These are phyloP conservation scores for Panellus pusillus DNA, from an alignment of 768 basidiomycete species.

Conservation along the genomic window DNA sequence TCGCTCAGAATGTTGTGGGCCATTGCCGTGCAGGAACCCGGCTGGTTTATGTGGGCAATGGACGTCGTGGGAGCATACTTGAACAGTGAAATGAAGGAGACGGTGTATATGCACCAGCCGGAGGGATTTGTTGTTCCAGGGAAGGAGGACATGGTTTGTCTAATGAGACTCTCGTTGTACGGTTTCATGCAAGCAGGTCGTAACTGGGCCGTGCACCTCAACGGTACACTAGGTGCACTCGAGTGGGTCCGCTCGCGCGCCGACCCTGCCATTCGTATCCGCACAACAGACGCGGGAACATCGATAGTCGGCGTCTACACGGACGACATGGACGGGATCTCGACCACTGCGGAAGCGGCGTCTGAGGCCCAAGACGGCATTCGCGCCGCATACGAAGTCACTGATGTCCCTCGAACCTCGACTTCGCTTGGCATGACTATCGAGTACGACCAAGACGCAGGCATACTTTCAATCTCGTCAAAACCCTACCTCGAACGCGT, in stretches of 20 bases:
- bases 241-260: neutral
- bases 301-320: neutral
- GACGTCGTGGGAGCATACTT: conserved; percentile 36
- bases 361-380: conserved; percentile 7
- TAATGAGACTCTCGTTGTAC: conserved; percentile 9
- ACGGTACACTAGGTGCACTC: too few species aligned
- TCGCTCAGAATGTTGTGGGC: conserved; percentile 22
- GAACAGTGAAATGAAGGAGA: conserved; percentile 25
- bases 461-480: too few species aligned
- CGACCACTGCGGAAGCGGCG: neutral
- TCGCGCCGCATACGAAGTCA: conserved; percentile 20
- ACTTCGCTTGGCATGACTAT: conserved; percentile 14
- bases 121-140: conserved; percentile 20
- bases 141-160: conserved; percentile 7
- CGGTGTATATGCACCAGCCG: conserved; percentile 37
- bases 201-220: conserved; percentile 6
- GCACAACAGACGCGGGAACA: neutral
- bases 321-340: conserved; percentile 1
- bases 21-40: conserved; percentile 25
- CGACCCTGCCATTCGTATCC: neutral
- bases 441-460: conserved; percentile 6
- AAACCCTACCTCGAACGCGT: conserved; percentile 19
- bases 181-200: conserved; percentile 12
- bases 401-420: conserved; percentile 24
- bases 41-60: conserved; percentile 28